These are phyloP conservation scores for Populus deltoides DNA, from an alignment of 345 rosid species.

Conservation along the genomic window DNA sequence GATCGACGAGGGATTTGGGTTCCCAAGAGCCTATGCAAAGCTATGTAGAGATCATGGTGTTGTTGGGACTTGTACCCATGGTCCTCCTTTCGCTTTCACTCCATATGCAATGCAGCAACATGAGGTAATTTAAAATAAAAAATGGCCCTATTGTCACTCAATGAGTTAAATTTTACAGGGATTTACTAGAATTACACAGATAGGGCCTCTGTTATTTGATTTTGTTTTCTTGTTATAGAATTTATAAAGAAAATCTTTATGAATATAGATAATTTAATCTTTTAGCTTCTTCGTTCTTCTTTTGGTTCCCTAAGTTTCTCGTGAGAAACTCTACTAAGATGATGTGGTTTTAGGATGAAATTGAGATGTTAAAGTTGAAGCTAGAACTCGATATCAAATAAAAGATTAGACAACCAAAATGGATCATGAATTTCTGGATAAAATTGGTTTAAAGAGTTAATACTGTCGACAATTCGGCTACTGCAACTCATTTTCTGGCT, in stretches of 20 bases:
- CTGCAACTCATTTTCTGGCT: too few species aligned
- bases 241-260: too few species aligned
- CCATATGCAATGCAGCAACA: conserved; percentile 57
- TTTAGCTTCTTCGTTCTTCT: background rate
- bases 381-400: background rate
- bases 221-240: background rate
- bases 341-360: background rate
- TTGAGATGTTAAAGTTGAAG: background rate
- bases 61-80: conserved; percentile 37
- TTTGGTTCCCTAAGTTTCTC: background rate
- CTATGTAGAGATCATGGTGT: conserved; percentile 50
- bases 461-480: background rate
- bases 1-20: conserved; percentile 66
- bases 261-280: background rate
- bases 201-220: background rate
- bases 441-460: background rate
- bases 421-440: background rate
- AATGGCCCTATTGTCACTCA: background rate
- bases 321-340: background rate
- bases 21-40: conserved; percentile 72
- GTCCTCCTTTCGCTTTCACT: conserved; percentile 77
- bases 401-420: background rate
- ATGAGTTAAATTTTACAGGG: background rate
- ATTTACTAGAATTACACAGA: background rate
- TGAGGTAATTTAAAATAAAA: conserved; percentile 38